phyloP scores from a whole-genome alignment of 2,329 filamentous ascomycete genomes.

The Aspergillus luchuensis region DNA sequence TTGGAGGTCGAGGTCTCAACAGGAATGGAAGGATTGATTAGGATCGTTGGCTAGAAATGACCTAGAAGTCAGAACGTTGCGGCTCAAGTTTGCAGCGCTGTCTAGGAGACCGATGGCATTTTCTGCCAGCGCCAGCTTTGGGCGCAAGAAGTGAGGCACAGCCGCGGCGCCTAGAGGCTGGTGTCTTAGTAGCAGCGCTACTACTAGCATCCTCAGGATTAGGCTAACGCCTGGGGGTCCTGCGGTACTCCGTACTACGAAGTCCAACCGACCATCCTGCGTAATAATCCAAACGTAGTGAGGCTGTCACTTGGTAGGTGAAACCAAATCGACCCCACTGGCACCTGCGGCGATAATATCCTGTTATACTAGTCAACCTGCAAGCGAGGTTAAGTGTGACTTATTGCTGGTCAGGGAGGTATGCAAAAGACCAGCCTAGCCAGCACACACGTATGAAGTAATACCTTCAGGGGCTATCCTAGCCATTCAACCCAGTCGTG shows the following conservation, averaged over 20 bases:
- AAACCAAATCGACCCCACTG: background rate
- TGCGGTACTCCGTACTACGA: background rate
- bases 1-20: background rate
- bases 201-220: background rate
- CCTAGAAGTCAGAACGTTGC: slow-evolving; percentile 4
- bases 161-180: slow-evolving; percentile 1
- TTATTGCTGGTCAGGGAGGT: background rate
- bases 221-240: background rate
- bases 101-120: too few species aligned
- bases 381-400: slow-evolving; percentile 13
- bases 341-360: background rate
- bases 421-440: background rate
- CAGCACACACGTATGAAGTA: background rate
- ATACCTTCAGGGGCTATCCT: background rate
- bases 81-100: background rate
- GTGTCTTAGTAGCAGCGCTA: too few species aligned
- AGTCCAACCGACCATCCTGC: background rate
- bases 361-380: slow-evolving; percentile 3
- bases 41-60: background rate
- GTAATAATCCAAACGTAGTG: background rate
- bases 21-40: slow-evolving; percentile 3
- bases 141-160: background rate
- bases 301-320: background rate
- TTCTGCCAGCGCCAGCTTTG: background rate
- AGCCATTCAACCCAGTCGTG: background rate